Evolutionary conservation across 768 basidiomycete species (phyloP).

Genomic region (Psilocybe azurescens): DNA sequence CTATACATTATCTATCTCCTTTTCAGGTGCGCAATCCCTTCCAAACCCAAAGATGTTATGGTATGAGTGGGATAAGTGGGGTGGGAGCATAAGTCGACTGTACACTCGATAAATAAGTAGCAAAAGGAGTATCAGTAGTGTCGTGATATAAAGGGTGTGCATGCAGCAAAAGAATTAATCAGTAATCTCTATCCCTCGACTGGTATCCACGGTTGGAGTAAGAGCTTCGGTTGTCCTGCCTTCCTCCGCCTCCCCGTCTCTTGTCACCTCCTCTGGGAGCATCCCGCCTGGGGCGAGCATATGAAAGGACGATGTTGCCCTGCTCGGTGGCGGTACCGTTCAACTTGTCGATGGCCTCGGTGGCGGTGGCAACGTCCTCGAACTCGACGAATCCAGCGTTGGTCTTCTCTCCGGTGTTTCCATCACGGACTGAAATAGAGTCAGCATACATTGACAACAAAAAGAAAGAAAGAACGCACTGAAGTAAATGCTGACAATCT

Average conservation of each 20-base stretch:
- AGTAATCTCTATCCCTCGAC: not conserved
- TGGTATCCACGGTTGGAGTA: not conserved
- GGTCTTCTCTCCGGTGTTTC: conserved; percentile 31
- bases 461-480: conserved; percentile 29
- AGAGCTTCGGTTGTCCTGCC: not conserved
- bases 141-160: not conserved
- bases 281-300: conserved; percentile 34
- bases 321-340: conserved; percentile 39
- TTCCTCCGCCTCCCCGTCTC: not conserved
- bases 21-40: not conserved
- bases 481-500: conserved; percentile 33
- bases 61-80: conserved; percentile 1
- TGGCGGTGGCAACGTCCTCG: conserved; percentile 45
- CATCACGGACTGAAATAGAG: conserved; percentile 35
- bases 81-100: not conserved
- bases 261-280: conserved; percentile 1
- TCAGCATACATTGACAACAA: not conserved
- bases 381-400: conserved; percentile 62
- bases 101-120: not conserved
- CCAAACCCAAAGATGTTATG: not conserved
- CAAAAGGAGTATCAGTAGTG: not conserved
- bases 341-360: conserved; percentile 49
- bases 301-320: conserved; percentile 46
- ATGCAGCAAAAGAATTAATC: not conserved
- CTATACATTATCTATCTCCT: not conserved